These are phyloP conservation scores for Chrysoporthe cubensis DNA, from an alignment of 2,329 filamentous ascomycete genomes.

Conservation along the genomic window DNA sequence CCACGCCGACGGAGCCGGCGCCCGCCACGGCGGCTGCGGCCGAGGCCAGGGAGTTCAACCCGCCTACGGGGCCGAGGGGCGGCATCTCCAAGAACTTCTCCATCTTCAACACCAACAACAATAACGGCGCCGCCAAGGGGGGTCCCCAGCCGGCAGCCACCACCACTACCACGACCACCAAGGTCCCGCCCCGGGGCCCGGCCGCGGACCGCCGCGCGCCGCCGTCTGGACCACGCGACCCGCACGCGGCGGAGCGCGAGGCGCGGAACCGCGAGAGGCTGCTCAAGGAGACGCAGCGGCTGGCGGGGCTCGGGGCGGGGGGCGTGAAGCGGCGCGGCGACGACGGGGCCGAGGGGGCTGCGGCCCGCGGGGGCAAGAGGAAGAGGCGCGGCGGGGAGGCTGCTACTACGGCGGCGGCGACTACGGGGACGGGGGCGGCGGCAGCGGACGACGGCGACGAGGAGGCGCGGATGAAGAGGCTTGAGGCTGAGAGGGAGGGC, in stretches of 20 bases:
- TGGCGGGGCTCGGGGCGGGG: constrained; percentile 53
- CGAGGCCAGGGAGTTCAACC: constrained; percentile 48
- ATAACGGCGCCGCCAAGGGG: background rate
- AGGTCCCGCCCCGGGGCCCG: constrained; percentile 29
- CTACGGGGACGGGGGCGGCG: constrained; percentile 39
- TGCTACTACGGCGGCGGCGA: no score
- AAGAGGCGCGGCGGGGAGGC: constrained; percentile 51
- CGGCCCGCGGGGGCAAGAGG: constrained; percentile 37
- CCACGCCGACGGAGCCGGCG: constrained; percentile 37
- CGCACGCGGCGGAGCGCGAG: constrained; percentile 73
- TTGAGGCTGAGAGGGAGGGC: constrained; percentile 64
- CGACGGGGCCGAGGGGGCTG: constrained; percentile 43
- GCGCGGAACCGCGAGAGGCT: constrained; percentile 67
- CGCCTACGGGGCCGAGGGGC: constrained; percentile 46
- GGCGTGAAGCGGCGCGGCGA: constrained; percentile 55
- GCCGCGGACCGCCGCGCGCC: constrained; percentile 35
- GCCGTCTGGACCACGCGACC: constrained; percentile 45
- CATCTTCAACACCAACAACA: constrained; percentile 27
- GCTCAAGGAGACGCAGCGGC: constrained; percentile 69
- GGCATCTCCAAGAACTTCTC: constrained; percentile 30
- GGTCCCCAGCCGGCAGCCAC: no score
- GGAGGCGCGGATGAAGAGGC: constrained; percentile 57
- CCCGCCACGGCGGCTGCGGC: constrained; percentile 37
- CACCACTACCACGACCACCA: constrained; percentile 14
- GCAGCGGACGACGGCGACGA: constrained; percentile 49